Base-by-base conservation (phyloP, 495 filamentous ascomycete genomes). In the Xylaria longipes region DNA sequence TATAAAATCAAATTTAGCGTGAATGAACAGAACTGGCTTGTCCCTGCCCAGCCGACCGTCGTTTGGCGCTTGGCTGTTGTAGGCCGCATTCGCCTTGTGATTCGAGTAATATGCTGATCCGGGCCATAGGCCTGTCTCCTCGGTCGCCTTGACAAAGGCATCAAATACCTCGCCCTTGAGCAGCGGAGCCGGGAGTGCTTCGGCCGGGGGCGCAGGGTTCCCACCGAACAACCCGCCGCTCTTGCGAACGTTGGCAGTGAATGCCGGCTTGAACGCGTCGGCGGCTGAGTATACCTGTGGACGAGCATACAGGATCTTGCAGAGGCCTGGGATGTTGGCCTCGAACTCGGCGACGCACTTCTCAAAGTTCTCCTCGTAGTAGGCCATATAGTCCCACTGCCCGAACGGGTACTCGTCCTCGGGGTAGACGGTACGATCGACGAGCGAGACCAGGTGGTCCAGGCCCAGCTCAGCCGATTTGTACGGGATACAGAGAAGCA, bases 331-430 rank as follows among this genome's bases (percentile, higher is more conserved):
- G 12, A 50, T 35, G 20, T 65, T 46, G 43, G 3, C 27, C 29
- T 65, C 62, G 43, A 48, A 65, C 25, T 15, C 27, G 25, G 41
- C 45, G 27, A 65, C 37, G 22, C 8, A 0, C 25, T 50, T 35
- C 35, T 65, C 62, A 29, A 65, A 65, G 17, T 50, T 22, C 62
- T 65, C 62, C 62, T 65, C 62, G 62, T 65, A 65, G 2, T 65
- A 5, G 11, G 27, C 31, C 62, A 65, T 65, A 25, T 65, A 65
- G 29, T 65, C 62, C 62, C 62, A 65, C 17, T 65, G 62, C 0
- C 62, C 62, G n/a, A 65, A 50, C 15, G 27, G 22, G 43, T 50
- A 65, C 27, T 65, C 35, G 2, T 20, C 62, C 12, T 25, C 62
- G 17, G 62, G 62, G 62, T 65, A 65, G 3, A 65, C 2, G 27